These are phyloP conservation scores for Clarireedia sp. DNA, from an alignment of 2,329 filamentous ascomycete genomes.

Conservation along the genomic window DNA sequence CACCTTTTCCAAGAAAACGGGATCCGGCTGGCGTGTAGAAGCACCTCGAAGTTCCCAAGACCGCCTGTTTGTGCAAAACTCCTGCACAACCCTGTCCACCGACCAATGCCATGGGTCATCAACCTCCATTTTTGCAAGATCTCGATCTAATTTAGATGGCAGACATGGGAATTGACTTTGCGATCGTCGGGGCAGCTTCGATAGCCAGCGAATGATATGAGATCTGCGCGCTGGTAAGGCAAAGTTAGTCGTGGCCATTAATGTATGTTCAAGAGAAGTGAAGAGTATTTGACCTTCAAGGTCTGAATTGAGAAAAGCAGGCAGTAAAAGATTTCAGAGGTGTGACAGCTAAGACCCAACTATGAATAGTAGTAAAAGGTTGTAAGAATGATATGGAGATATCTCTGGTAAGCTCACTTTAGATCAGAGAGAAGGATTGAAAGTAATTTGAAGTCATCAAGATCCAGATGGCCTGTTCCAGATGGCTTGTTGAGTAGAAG, in stretches of 20 bases:
- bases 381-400: no score
- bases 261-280: neutral
- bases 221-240: neutral
- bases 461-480: no score
- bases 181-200: neutral
- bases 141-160: neutral
- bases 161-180: neutral
- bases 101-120: conserved; percentile 71
- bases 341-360: no score
- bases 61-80: conserved; percentile 50
- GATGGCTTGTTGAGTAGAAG: no score
- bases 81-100: conserved; percentile 55
- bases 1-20: conserved; percentile 41
- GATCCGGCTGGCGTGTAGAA: conserved; percentile 38
- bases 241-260: conserved; percentile 2
- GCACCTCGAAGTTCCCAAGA: conserved; percentile 38
- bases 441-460: no score
- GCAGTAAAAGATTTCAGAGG: no score
- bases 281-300: no score
- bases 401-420: no score
- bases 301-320: no score
- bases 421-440: no score
- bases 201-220: conserved; percentile 1
- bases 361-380: no score
- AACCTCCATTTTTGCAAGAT: conserved; percentile 21